phyloP scores from a whole-genome alignment of 106 monocot species.

The Dendrobium chrysotoxum region DNA sequence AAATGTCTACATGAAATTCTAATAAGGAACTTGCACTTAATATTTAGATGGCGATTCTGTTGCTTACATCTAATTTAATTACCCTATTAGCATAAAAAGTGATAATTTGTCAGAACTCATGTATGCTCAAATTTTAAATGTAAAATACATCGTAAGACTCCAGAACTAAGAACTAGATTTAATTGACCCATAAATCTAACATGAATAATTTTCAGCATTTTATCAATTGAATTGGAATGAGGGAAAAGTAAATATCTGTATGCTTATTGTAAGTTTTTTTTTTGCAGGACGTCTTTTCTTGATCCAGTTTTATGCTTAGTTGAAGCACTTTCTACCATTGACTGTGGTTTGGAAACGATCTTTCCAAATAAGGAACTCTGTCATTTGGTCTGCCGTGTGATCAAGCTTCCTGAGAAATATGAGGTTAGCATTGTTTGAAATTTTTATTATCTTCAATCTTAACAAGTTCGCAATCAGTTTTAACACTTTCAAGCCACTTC shows the following conservation, averaged over 20 bases:
- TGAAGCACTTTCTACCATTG: slow-evolving; percentile 50
- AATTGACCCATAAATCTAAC: not conserved
- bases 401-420: slow-evolving; percentile 63
- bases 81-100: too few species aligned
- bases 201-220: not conserved
- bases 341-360: slow-evolving; percentile 31
- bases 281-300: slow-evolving; percentile 40
- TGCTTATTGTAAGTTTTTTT: not conserved
- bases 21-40: too few species aligned
- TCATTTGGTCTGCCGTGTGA: slow-evolving; percentile 26
- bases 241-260: not conserved
- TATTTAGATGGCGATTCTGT: too few species aligned
- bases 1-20: not conserved
- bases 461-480: not conserved
- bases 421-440: slow-evolving; percentile 36
- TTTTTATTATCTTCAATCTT: not conserved
- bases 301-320: slow-evolving; percentile 43
- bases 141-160: too few species aligned
- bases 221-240: not conserved
- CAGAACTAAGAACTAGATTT: not conserved
- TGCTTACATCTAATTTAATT: not conserved
- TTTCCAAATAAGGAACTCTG: slow-evolving; percentile 43
- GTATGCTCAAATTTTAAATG: too few species aligned
- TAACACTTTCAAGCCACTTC: not conserved
- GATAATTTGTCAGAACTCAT: too few species aligned